phyloP scores from a whole-genome alignment of 495 filamentous ascomycete genomes.

The Penicillium verhagenii region DNA sequence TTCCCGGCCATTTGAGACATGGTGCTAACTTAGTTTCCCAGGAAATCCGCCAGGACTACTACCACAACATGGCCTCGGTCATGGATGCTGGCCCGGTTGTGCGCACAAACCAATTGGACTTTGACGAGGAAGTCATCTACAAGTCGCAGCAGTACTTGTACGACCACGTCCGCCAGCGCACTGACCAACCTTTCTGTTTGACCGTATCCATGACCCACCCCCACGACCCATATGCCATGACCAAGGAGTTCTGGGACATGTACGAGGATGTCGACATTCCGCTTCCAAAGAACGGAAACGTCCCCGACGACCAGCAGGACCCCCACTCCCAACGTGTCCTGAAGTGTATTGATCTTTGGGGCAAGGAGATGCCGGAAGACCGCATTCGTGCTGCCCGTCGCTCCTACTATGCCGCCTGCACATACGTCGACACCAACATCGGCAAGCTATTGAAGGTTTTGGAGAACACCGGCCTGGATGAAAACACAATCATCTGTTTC shows the following conservation, averaged over 20 bases:
- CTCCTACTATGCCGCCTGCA: conserved; percentile 85
- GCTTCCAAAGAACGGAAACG: conserved; percentile 64
- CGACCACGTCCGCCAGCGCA: conserved; percentile 71
- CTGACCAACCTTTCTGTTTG: conserved; percentile 74
- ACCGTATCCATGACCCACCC: conserved; percentile 90
- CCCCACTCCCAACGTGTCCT: conserved; percentile 76
- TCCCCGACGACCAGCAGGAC: conserved; percentile 76
- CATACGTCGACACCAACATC: conserved; percentile 84
- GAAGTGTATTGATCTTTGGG: conserved; percentile 77
- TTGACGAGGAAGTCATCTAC: conserved; percentile 90
- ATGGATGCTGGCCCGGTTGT: conserved; percentile 80
- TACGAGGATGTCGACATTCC: conserved; percentile 87
- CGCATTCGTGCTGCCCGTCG: conserved; percentile 75
- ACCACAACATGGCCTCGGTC: conserved; percentile 88
- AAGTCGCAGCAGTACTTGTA: conserved; percentile 79
- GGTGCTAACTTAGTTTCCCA: conserved; percentile 9
- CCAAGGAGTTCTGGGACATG: conserved; percentile 81
- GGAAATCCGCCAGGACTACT: conserved; percentile 82
- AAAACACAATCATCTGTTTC: conserved; percentile 84
- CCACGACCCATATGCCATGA: conserved; percentile 89
- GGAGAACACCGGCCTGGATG: conserved; percentile 68
- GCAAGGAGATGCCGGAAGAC: conserved; percentile 72
- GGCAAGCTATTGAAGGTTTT: conserved; percentile 73
- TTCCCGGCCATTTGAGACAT: no score
- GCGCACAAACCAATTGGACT: conserved; percentile 90